Percentiles rank a stretch among this genome's conserved stretches.
Conservation (phyloP, 108 stramenopile genomes). For the Cyclostephanos invisitatus region DNA sequence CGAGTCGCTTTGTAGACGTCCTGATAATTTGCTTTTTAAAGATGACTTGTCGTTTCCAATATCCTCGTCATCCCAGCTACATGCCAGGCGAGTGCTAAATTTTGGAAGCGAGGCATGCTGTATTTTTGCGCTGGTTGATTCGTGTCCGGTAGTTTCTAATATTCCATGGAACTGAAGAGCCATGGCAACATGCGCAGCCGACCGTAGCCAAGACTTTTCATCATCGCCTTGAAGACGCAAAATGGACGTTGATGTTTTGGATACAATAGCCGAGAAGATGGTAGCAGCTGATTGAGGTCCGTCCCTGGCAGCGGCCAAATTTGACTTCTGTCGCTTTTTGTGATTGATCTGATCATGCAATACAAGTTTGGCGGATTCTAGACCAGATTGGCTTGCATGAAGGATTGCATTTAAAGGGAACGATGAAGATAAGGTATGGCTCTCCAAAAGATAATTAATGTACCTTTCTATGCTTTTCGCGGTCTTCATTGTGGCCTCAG, state of each 20-base stretch:
- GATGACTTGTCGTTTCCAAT: slow-evolving; percentile 8
- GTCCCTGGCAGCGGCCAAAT: slow-evolving; percentile 11
- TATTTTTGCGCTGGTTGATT: slow-evolving; percentile 79
- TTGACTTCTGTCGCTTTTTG: slow-evolving; percentile 43
- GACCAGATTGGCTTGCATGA: slow-evolving; percentile 84
- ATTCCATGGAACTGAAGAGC: slow-evolving; percentile 86
- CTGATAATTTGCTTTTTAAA: background rate
- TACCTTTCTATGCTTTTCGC: slow-evolving; percentile 64
- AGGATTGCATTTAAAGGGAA: slow-evolving; percentile 81
- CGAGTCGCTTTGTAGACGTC: background rate
- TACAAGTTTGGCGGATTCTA: slow-evolving; percentile 79
- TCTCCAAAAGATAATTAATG: slow-evolving; percentile 83
- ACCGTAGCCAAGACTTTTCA: slow-evolving; percentile 82
- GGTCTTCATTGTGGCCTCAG: slow-evolving; percentile 23
- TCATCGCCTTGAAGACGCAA: slow-evolving; percentile 30
- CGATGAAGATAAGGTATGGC: slow-evolving; percentile 77
- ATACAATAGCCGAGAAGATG: slow-evolving; percentile 32
- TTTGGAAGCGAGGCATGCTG: slow-evolving; percentile 86
- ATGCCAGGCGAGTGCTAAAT: slow-evolving; percentile 54
- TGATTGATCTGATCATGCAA: slow-evolving; percentile 64
- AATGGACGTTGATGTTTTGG: slow-evolving; percentile 28
- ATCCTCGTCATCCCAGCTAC: slow-evolving; percentile 61
- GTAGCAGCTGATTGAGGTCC: slow-evolving; percentile 24
- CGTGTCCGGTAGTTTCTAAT: slow-evolving; percentile 80
- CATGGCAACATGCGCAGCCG: slow-evolving; percentile 85